Conservation (phyloP, 139 green algal genomes). For the Edaphochlamys debaryana region DNA sequence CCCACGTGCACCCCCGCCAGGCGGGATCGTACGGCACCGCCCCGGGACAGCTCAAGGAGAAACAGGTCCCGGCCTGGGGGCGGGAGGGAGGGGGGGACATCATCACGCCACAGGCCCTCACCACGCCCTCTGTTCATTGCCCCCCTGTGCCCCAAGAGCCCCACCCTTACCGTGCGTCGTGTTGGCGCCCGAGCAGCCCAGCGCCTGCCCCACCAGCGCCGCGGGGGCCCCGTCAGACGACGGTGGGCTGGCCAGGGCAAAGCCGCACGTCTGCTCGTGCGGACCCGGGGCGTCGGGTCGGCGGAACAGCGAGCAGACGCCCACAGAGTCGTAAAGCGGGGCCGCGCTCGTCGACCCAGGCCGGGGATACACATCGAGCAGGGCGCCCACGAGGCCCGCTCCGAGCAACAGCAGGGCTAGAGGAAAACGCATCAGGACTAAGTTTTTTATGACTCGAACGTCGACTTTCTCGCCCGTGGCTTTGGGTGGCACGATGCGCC, state of each 20-base stretch:
- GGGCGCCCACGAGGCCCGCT: neutral
- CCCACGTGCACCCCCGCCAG: neutral
- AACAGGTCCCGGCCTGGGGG: neutral
- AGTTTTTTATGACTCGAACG: too few species aligned
- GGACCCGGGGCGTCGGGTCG: neutral
- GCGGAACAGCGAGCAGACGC: neutral
- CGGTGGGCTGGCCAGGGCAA: neutral
- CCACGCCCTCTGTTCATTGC: too few species aligned
- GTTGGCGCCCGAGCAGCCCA: neutral
- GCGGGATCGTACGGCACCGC: neutral
- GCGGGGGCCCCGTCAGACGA: neutral
- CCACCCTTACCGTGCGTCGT: neutral
- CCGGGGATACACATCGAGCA: neutral
- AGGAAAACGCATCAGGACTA: neutral
- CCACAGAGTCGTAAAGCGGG: neutral
- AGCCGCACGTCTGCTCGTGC: neutral
- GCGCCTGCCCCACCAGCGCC: neutral
- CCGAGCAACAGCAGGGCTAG: neutral
- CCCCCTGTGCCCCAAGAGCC: too few species aligned
- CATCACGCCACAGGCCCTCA: too few species aligned
- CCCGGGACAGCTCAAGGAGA: neutral
- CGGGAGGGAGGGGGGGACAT: too few species aligned
- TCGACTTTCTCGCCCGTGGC: too few species aligned
- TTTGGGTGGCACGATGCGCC: too few species aligned
- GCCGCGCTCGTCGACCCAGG: too few species aligned